phyloP scores from a whole-genome alignment of 2,329 filamentous ascomycete genomes.

The Fusarium subglutinans region DNA sequence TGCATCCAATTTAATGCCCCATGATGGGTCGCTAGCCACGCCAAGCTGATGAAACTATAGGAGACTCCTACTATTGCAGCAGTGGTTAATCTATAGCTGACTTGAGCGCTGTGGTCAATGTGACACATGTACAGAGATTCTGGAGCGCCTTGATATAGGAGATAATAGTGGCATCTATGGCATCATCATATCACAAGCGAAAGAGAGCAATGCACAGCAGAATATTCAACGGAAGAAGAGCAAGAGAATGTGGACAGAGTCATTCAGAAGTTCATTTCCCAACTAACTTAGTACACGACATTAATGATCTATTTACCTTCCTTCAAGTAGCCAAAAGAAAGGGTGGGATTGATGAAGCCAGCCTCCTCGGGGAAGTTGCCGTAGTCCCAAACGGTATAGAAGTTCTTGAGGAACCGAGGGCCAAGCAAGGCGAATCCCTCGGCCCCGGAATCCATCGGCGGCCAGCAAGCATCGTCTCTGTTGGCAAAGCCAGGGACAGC shows the following conservation, averaged over 20 bases:
- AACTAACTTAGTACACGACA: not conserved
- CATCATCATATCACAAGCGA: fast-evolving
- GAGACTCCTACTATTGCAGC: not conserved
- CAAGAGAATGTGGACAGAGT: fast-evolving
- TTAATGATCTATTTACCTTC: not conserved
- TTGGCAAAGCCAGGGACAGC: constrained; percentile 46
- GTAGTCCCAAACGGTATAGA: constrained; percentile 49
- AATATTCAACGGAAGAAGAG: not conserved
- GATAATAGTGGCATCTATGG: fast-evolving
- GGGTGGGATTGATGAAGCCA: not conserved
- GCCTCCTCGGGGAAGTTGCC: constrained; percentile 21
- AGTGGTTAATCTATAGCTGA: not conserved
- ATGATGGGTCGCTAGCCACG: fast-evolving
- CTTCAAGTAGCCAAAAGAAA: constrained; percentile 42
- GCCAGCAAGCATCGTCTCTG: constrained; percentile 48
- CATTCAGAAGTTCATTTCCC: not conserved
- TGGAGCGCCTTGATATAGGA: fast-evolving
- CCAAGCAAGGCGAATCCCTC: constrained; percentile 46
- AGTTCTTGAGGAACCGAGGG: constrained; percentile 40
- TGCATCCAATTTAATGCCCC: fast-evolving
- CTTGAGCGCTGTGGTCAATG: fast-evolving
- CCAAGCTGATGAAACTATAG: not conserved
- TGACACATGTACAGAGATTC: not conserved
- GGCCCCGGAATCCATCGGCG: constrained; percentile 43
- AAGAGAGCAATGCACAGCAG: fast-evolving